These are phyloP conservation scores for Ogataea corticis DNA, from an alignment of 805 yeast species.

Conservation along the genomic window DNA sequence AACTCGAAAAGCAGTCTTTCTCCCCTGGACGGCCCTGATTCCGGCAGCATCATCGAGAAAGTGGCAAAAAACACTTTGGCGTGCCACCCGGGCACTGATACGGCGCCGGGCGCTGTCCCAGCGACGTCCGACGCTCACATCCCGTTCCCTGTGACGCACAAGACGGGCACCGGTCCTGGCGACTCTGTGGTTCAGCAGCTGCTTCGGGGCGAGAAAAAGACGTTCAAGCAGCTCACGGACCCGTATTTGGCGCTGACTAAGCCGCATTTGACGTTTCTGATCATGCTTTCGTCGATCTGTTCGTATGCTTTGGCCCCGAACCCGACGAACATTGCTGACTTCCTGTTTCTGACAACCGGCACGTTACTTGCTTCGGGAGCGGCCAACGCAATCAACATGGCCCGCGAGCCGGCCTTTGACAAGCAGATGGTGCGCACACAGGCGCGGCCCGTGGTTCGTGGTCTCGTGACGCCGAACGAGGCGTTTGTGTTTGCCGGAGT, in stretches of 20 bases:
- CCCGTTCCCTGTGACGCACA: constrained; percentile 61
- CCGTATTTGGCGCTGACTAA: constrained; percentile 84
- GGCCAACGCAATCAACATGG: constrained; percentile 97
- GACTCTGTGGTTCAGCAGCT: constrained; percentile 25
- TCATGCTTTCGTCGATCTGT: constrained; percentile 88
- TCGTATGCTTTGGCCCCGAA: constrained; percentile 91
- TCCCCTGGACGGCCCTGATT: constrained; percentile 5
- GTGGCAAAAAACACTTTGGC: constrained; percentile 46
- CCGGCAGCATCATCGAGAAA: constrained; percentile 31
- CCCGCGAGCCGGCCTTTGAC: constrained; percentile 90
- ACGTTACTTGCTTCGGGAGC: constrained; percentile 88
- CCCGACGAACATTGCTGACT: constrained; percentile 69
- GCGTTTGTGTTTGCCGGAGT: constrained; percentile 79
- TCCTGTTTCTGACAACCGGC: constrained; percentile 75
- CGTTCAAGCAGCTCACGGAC: constrained; percentile 42
- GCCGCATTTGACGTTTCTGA: constrained; percentile 84
- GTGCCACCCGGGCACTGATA: constrained; percentile 39
- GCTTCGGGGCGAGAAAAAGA: constrained; percentile 27
- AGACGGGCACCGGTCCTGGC: constrained; percentile 18
- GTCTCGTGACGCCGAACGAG: constrained; percentile 69
- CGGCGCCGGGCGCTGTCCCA: constrained; percentile 1
- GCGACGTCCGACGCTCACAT: constrained; percentile 25
- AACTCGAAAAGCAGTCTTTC: constrained; percentile 8
- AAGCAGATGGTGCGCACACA: constrained; percentile 84
- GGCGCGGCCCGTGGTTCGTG: constrained; percentile 87